Evolutionary conservation across 2,329 filamentous ascomycete genomes (phyloP).

Genomic region (Fusarium lyarnte): DNA sequence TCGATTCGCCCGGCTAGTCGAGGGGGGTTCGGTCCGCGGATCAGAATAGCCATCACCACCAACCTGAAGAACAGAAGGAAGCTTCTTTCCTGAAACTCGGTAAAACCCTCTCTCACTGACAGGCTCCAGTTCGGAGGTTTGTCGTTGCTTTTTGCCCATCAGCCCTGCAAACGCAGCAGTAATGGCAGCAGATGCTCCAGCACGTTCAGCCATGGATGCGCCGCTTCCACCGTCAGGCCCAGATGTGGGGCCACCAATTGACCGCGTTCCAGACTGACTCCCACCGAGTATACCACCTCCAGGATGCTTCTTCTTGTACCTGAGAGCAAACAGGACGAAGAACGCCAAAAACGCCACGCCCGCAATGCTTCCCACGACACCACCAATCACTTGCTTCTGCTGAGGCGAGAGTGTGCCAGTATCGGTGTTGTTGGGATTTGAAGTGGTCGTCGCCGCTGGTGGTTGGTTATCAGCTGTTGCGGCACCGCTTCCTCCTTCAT

Average conservation of each 20-base stretch:
- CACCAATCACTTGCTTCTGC: slow-evolving; percentile 60
- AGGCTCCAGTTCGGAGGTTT: slow-evolving; percentile 44
- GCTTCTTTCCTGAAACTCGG: slow-evolving; percentile 71
- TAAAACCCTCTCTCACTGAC: slow-evolving; percentile 68
- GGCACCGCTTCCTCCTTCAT: slow-evolving; percentile 19
- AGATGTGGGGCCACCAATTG: slow-evolving; percentile 29
- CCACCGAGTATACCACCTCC: slow-evolving; percentile 57
- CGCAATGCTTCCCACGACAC: slow-evolving; percentile 67
- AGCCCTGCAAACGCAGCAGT: slow-evolving; percentile 60
- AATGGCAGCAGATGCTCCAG: slow-evolving; percentile 51
- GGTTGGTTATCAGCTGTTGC: slow-evolving; percentile 33
- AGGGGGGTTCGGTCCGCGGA: slow-evolving; percentile 30
- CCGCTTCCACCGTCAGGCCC: slow-evolving; percentile 31
- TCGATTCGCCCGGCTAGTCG: slow-evolving; percentile 39
- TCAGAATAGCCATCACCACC: slow-evolving; percentile 72
- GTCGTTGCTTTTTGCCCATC: slow-evolving; percentile 51
- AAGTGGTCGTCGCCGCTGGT: slow-evolving; percentile 34
- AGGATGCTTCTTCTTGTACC: slow-evolving; percentile 63
- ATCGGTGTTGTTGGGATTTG: slow-evolving; percentile 32
- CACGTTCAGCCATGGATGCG: slow-evolving; percentile 58
- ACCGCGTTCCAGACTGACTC: slow-evolving; percentile 44
- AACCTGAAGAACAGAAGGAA: slow-evolving; percentile 69
- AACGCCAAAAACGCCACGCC: slow-evolving; percentile 66
- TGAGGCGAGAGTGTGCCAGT: slow-evolving; percentile 43
- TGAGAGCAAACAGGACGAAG: slow-evolving; percentile 62